Percentiles rank a stretch among this genome's conserved stretches.
Conservation (phyloP, 768 basidiomycete species). For the Agaricus sinodeliciosus region DNA sequence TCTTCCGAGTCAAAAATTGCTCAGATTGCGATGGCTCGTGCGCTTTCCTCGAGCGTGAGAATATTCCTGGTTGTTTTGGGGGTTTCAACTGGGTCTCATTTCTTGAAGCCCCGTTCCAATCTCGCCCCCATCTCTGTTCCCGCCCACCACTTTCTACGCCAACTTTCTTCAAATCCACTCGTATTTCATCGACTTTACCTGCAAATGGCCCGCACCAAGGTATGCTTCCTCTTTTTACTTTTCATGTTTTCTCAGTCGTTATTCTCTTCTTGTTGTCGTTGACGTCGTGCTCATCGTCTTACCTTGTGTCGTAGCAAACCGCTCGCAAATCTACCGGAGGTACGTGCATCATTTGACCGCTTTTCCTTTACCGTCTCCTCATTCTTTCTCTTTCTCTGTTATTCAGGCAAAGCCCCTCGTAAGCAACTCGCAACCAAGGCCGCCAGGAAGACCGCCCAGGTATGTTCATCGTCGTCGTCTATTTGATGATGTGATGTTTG, state of each 20-base stretch:
- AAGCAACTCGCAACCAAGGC: conserved; percentile 96
- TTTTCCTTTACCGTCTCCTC: conserved; percentile 13
- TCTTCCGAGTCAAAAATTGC: conserved; percentile 44
- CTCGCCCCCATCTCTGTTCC: conserved; percentile 25
- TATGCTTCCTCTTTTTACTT: conserved; percentile 20
- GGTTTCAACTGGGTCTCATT: conserved; percentile 30
- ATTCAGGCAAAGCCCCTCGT: conserved; percentile 86
- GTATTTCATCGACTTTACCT: conserved; percentile 19
- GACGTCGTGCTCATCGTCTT: conserved; percentile 25
- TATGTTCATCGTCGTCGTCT: conserved; percentile 26
- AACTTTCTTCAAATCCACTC: conserved; percentile 17
- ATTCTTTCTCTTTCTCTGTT: background rate
- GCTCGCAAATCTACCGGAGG: conserved; percentile 99
- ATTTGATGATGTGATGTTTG: conserved; percentile 12
- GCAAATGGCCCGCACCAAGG: conserved; percentile 86
- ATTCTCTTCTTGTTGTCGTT: conserved; percentile 4
- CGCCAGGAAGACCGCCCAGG: conserved; percentile 81
- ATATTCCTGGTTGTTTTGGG: conserved; percentile 30
- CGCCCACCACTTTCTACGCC: conserved; percentile 24
- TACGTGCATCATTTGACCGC: conserved; percentile 30
- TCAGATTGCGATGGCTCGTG: conserved; percentile 45
- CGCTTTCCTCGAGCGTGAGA: conserved; percentile 42
- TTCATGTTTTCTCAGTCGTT: conserved; percentile 18
- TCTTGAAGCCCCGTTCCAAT: conserved; percentile 29
- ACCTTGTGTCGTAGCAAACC: conserved; percentile 68